Percentiles rank a stretch among this genome's conserved stretches.
phyloP scores from a whole-genome alignment of 2,329 filamentous ascomycete species.

The Teratosphaeria destructans region DNA sequence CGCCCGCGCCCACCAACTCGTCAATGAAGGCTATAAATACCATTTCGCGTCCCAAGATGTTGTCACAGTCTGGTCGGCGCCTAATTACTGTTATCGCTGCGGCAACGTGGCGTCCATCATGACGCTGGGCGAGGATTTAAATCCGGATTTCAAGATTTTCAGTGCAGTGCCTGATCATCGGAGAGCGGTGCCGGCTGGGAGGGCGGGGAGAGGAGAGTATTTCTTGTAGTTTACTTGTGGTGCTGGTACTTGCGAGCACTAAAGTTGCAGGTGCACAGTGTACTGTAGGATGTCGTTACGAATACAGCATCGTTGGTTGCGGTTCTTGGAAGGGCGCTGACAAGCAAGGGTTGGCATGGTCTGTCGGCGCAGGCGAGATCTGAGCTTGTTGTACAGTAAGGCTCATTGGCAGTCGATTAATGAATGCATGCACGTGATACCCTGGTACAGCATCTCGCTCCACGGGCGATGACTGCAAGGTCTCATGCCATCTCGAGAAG shows the following conservation, averaged over 20 bases:
- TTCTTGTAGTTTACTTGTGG: slow-evolving; percentile 33
- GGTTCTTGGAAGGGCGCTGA: neutral
- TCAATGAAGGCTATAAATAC: slow-evolving; percentile 77
- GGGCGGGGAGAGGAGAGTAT: slow-evolving; percentile 40
- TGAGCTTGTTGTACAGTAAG: neutral
- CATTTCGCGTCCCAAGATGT: slow-evolving; percentile 93
- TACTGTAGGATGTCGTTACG: neutral
- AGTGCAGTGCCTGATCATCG: slow-evolving; percentile 78
- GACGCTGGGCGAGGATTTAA: slow-evolving; percentile 74
- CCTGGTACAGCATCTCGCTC: neutral
- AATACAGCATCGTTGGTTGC: neutral
- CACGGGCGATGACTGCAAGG: neutral
- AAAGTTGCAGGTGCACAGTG: neutral
- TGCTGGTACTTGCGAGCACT: neutral
- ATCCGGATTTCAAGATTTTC: slow-evolving; percentile 88
- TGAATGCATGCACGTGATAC: neutral
- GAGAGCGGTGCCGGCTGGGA: slow-evolving; percentile 63
- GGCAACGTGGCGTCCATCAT: slow-evolving; percentile 85
- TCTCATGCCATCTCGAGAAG: no score
- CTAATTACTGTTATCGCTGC: slow-evolving; percentile 93
- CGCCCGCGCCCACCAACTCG: slow-evolving; percentile 62
- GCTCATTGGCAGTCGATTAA: neutral
- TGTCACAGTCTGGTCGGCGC: slow-evolving; percentile 77
- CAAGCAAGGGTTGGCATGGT: neutral
- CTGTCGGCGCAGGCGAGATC: neutral